Evolutionary conservation across 352 stramenopile species (phyloP), one percentile per base, ranked within the genome.

Genomic region (Sclerospora graminicola): DNA sequence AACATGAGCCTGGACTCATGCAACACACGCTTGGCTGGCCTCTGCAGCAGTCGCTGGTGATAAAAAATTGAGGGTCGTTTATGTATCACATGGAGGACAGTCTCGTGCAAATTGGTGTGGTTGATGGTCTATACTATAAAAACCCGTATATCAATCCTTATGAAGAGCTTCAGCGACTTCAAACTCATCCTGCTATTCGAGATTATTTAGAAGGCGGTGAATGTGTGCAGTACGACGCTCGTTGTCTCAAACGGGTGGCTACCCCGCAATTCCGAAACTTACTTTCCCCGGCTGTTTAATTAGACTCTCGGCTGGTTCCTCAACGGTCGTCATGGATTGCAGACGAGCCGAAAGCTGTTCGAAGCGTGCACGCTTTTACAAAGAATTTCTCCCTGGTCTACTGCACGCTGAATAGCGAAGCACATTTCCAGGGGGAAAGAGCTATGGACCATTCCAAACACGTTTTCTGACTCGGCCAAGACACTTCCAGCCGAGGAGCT

Each of bases 121-220:
- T 99, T 20, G 82, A 99, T 20, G 97, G 96, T 29, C 68, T 99
- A 19, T 96, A 99, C 75, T 99, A 99, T 65, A 79, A 96, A 48
- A 99, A 99, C 74, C 95, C 96, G 11, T 98, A 99, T 70, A 69
- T 99, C 16, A 98, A 98, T 68, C 95, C 95, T 41, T 83, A 99
- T 62, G 75, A 98, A 54, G 96, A 99, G 69, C 99, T 99, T 79
- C 96, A 99, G 82, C 78, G 91, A 36, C 99, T 95, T 77, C 99
- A 99, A 81, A 97, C 95, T 5, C 95, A 99, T 66, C 95, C 95
- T 5, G 81, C 77, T 24, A 84, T 99, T 49, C 60, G 73, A 23
- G 82, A 85, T 36, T 83, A 97, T 57, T 63, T 99, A 11, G 86
- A 98, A 48, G 94, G 94, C 40, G 96, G 96, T 20, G 89, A 97